Evolutionary conservation across 331 rosid species (phyloP).

Genomic region (Acacia pycnantha): DNA sequence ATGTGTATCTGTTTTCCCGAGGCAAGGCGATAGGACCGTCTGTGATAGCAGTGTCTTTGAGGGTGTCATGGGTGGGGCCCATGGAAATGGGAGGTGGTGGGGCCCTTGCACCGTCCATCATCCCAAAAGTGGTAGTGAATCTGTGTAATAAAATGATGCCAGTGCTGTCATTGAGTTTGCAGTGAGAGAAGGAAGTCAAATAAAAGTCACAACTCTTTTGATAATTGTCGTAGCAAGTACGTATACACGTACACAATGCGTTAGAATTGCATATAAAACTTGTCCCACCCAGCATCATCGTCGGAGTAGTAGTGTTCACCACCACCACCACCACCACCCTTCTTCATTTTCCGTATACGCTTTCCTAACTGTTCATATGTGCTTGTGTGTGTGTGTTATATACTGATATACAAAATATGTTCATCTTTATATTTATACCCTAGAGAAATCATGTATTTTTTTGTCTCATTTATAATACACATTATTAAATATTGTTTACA

Average conservation of each 20-base stretch:
- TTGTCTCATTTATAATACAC: too few relatives aligned
- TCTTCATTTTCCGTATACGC: too few relatives aligned
- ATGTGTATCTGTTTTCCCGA: constrained; percentile 37
- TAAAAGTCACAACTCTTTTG: constrained; percentile 13
- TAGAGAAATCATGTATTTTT: too few relatives aligned
- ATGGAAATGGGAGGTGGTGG: constrained; percentile 21
- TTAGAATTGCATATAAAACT: constrained; percentile 14
- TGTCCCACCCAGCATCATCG: constrained; percentile 10
- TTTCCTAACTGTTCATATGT: too few relatives aligned
- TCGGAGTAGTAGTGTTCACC: neutral
- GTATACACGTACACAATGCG: constrained; percentile 24
- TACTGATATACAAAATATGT: too few relatives aligned
- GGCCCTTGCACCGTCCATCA: constrained; percentile 36
- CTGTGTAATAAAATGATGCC: neutral
- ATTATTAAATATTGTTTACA: too few relatives aligned
- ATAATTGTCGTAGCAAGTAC: constrained; percentile 10
- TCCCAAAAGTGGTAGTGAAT: constrained; percentile 22
- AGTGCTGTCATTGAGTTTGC: neutral
- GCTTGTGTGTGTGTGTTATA: too few relatives aligned
- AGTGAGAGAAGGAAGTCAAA: constrained; percentile 26
- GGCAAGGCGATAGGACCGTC: constrained; percentile 71
- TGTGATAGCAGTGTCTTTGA: constrained; percentile 59
- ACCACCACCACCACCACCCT: neutral
- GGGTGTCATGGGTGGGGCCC: constrained; percentile 37
- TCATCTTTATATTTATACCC: too few relatives aligned